Base-by-base conservation (phyloP, 257 asterid species). In the Rhazya stricta region DNA sequence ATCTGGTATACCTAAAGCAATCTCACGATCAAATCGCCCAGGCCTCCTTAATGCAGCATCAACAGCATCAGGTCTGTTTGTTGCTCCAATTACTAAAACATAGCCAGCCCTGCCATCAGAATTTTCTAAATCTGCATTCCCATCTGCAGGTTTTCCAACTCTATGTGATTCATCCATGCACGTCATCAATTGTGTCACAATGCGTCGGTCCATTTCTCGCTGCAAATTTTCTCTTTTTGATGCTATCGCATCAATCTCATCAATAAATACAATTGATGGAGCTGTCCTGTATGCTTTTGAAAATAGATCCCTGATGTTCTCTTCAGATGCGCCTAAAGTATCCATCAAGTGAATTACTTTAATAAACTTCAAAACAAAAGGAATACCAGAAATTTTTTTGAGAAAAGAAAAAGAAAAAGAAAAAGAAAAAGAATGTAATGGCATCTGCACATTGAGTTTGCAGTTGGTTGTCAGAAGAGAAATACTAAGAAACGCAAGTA, bases 221-320 rank as follows among this genome's bases (percentile, higher is more conserved):
- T 94, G 90, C 69, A 84, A 77, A 72, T 86, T 88, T 75, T 90
- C 99, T 83, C 99, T 84, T 82, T 92, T 94, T 21, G 96, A 86
- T 84, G 97, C 97, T 77, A 94, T 88, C 34, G 97, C 91, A 81
- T 94, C 99, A 32, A 94, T 94, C 82, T 94, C 99, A 69, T 94
- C 97, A 70, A 94, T 92, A 83, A 94, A 94, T 67, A 94, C 92
- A 67, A 94, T 89, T n/a, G 99, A 94, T 23, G 97, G 97, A 34
- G 93, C 91, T 21, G 97, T 92, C 82, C 91, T 83, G 71, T 89
- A 73, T 70, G 99, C 97, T 77, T 92, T 88, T 12, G 87, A 71
- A 83, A 94, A 94, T 77, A 94, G 83, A 68, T 89, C 94, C 32
- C 97, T 80, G 51, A 92, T 87, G 77, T 89, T 94, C 81, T 89